A percentile compares a stretch with the other conserved stretches of the same genome.
Conservation (phyloP, 352 stramenopile species). For the Chrysophaeum taylorii region DNA sequence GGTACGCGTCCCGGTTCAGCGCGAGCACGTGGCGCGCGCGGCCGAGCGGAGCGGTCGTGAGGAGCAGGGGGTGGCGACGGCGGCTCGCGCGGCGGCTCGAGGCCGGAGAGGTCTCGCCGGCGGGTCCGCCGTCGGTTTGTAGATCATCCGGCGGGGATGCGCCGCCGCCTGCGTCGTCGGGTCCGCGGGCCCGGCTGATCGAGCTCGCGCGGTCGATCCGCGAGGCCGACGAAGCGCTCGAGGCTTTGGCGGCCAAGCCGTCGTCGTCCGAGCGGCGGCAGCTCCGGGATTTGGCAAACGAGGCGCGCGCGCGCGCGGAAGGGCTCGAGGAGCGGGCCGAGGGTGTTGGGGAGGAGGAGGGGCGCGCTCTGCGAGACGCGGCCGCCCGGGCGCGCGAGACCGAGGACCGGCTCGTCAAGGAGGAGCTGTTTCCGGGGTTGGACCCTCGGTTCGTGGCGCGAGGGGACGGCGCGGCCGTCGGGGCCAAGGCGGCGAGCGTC, state of each 20-base stretch:
- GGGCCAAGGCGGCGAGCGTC: not conserved
- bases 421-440: not conserved
- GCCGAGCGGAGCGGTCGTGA: too few species aligned
- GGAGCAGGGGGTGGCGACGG: too few species aligned
- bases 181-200: too few species aligned
- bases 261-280: not conserved
- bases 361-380: too few species aligned
- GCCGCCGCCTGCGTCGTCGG: too few species aligned
- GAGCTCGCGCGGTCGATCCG: too few species aligned
- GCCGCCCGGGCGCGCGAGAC: not conserved
- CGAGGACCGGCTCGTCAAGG: not conserved
- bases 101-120: too few species aligned
- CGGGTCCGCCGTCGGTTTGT: too few species aligned
- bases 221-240: not conserved
- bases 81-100: too few species aligned
- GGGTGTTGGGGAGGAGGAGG: too few species aligned
- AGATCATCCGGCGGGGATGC: too few species aligned
- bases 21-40: not conserved
- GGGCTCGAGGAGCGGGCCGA: not conserved
- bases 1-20: not conserved
- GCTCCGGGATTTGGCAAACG: not conserved
- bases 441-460: not conserved
- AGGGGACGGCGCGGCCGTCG: not conserved
- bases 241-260: not conserved
- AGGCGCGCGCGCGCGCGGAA: not conserved